Percentiles rank a stretch among this genome's conserved stretches.
phyloP scores from a whole-genome alignment of 805 yeast species.

The Saccharomycopsis babjevae region DNA sequence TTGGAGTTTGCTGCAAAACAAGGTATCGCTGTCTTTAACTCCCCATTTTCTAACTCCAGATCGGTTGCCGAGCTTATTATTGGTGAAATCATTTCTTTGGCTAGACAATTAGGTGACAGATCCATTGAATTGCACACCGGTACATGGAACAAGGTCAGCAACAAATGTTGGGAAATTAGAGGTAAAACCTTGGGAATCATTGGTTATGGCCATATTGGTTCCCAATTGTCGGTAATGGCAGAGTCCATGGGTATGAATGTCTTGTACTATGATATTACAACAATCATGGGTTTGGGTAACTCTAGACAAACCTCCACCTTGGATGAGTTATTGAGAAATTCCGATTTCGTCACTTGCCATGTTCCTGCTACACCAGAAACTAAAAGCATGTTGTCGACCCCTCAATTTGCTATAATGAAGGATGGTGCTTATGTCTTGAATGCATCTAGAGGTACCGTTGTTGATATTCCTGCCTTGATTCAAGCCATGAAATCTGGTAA shows the following conservation, averaged over 20 bases:
- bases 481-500: conserved; percentile 88
- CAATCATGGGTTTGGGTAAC: conserved; percentile 95
- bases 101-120: conserved; percentile 96
- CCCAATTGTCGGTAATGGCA: conserved; percentile 93
- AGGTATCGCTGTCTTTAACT: conserved; percentile 95
- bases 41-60: conserved; percentile 97
- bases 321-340: conserved; percentile 64
- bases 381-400: conserved; percentile 75
- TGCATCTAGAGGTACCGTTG: conserved; percentile 96
- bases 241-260: conserved; percentile 98
- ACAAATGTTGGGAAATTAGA: conserved; percentile 97
- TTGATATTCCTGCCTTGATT: conserved; percentile 89
- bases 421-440: conserved; percentile 90
- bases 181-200: conserved; percentile 96
- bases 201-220: conserved; percentile 97
- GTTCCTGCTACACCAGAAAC: conserved; percentile 95
- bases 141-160: conserved; percentile 92
- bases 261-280: conserved; percentile 79
- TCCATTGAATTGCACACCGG: conserved; percentile 93
- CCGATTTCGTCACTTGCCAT: conserved; percentile 89
- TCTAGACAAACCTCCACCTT: conserved; percentile 85
- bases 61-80: conserved; percentile 97
- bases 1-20: conserved; percentile 80
- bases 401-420: conserved; percentile 93
- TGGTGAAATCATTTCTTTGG: conserved; percentile 86